Evolutionary conservation across 805 yeast genomes (phyloP), one percentile per base, ranked within the genome.

Genomic region (Lipomyces yamadae): DNA sequence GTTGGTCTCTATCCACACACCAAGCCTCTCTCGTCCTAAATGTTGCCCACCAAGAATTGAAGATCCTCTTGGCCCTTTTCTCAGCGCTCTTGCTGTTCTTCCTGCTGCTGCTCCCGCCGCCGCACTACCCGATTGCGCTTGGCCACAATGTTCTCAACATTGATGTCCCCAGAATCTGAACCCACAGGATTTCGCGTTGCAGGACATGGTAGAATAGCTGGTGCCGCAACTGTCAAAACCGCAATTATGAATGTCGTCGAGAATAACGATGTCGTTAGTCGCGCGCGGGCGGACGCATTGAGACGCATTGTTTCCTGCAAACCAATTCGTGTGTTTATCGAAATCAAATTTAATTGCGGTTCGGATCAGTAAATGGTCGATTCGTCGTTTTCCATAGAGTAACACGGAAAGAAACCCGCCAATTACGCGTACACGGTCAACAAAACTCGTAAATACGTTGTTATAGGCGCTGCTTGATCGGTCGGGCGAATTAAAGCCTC

Each of bases 221-320:
- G 80, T 4, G 80, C 79, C 0, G 87, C 85, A 64, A 86, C 88
- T 15, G 88, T 87, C 18, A 89, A 84, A 65, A 89, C 84, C 48
- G 93, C 89, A 35, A 90, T 85, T n/a, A 88, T 82, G 69, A 89
- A 89, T 0, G 95, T 89, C 24, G 92, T 86, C 32, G 88, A 85
- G 77, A 89, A 89, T 66, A 89, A 79, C 13, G 91, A 87, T 58
- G 84, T 83, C 30, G 92, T 88, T 61, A 89, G 79, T 69, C 79
- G 80, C 64, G 81, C 81, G 74, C 90, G 81, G 59, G 82, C 81
- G 3, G 86, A 80, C 10, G 91, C 90, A 77, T 81, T 85, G 67
- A 86, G 80, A 73, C 80, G 84, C 88, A 86, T 86, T 37, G 37
- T 59, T 24, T 24, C 1, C 24, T 24, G 24, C 24, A 24, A 24